Conservation (phyloP, 148 eudicot species). For the Tetragonia tetragonoides region DNA sequence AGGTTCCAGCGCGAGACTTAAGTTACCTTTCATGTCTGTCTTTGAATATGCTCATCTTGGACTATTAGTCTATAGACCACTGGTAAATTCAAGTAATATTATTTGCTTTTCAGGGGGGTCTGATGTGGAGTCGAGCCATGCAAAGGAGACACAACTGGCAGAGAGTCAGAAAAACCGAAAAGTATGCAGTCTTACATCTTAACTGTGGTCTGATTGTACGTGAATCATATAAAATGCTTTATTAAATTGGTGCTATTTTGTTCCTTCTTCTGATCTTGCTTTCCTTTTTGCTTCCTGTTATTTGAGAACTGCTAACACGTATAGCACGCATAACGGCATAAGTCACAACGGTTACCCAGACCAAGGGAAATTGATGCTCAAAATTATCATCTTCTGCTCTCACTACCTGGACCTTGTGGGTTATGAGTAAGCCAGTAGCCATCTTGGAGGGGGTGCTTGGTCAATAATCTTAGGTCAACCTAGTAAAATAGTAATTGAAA, state of each 20-base stretch:
- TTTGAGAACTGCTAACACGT: neutral
- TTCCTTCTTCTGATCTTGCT: neutral
- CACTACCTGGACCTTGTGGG: too few relatives aligned
- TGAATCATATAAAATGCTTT: neutral
- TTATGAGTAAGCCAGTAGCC: too few relatives aligned
- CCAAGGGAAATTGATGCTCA: too few relatives aligned
- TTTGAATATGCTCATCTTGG: conserved; percentile 8
- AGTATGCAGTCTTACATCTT: conserved; percentile 31
- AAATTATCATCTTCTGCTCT: too few relatives aligned
- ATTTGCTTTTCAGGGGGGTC: conserved; percentile 26
- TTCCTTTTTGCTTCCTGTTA: neutral
- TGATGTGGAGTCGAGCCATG: conserved; percentile 28
- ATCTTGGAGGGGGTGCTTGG: too few relatives aligned
- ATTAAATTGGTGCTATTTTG: neutral
- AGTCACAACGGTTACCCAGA: too few relatives aligned
- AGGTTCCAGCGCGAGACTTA: neutral
- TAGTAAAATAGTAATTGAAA: too few relatives aligned
- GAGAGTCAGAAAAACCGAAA: conserved; percentile 53
- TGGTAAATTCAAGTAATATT: neutral
- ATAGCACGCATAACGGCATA: neutral
- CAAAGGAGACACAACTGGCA: conserved; percentile 43
- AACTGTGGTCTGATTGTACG: neutral
- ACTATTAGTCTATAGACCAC: neutral
- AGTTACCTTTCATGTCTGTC: neutral
- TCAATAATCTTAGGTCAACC: too few relatives aligned